phyloP scores from a whole-genome alignment of 768 basidiomycete genomes.

The Tubosaeta sp. region DNA sequence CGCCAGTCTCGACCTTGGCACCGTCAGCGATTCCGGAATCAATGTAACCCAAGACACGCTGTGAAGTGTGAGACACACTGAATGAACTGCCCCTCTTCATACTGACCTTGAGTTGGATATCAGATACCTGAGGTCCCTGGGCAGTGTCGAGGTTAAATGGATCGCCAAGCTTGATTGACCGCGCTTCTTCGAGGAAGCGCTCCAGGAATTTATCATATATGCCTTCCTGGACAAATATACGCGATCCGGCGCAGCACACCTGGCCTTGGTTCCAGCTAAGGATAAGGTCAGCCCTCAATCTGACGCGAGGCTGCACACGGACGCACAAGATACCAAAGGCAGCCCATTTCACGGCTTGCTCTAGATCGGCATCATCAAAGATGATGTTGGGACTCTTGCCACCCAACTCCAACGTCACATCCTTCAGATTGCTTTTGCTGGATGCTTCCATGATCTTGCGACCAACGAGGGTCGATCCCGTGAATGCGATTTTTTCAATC shows the following conservation, averaged over 20 bases:
- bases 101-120: background rate
- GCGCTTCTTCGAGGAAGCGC: background rate
- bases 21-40: background rate
- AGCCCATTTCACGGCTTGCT: background rate
- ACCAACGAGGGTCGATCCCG: too few relatives aligned
- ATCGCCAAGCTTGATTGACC: background rate
- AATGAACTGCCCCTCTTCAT: too few relatives aligned
- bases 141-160: background rate
- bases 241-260: background rate
- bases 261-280: background rate
- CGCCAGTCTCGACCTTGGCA: background rate
- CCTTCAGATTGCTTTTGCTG: slow-evolving; percentile 79
- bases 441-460: slow-evolving; percentile 44
- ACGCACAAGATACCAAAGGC: background rate
- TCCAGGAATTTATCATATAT: background rate
- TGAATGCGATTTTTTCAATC: slow-evolving; percentile 32
- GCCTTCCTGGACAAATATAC: background rate
- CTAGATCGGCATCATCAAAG: background rate
- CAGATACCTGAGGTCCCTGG: background rate
- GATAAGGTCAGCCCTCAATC: too few relatives aligned
- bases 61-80: background rate
- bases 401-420: slow-evolving; percentile 27
- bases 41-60: background rate
- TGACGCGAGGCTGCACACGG: background rate
- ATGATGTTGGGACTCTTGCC: background rate